These are phyloP conservation scores for Russula earlei DNA, from an alignment of 768 basidiomycete species.

Conservation along the genomic window DNA sequence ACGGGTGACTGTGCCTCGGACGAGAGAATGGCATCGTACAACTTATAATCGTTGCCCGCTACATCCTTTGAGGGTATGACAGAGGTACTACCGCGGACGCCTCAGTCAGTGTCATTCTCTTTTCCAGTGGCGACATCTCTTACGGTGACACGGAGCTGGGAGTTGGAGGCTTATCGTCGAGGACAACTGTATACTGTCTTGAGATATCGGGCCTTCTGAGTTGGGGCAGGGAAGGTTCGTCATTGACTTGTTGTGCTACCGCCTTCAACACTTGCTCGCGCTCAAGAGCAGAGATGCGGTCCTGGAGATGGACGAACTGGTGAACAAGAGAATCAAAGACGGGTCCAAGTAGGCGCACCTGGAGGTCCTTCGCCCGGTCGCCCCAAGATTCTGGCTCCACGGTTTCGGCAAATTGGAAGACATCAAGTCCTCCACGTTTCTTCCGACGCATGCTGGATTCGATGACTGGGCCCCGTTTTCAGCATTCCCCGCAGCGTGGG, in stretches of 20 bases:
- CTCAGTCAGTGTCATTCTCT: background rate
- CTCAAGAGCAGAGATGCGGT: slow-evolving; percentile 23
- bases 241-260: background rate
- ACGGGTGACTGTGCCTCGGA: slow-evolving; percentile 9
- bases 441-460: slow-evolving; percentile 52
- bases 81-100: slow-evolving; percentile 38
- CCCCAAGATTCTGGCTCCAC: slow-evolving; percentile 64
- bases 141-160: slow-evolving; percentile 25
- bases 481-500: slow-evolving; percentile 6
- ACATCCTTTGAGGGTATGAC: slow-evolving; percentile 45
- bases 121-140: background rate
- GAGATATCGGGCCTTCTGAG: slow-evolving; percentile 12
- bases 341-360: slow-evolving; percentile 36
- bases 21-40: slow-evolving; percentile 57
- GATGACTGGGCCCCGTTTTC: slow-evolving; percentile 38
- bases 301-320: slow-evolving; percentile 6
- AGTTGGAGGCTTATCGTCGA: background rate
- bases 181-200: slow-evolving; percentile 17
- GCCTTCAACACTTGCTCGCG: slow-evolving; percentile 16
- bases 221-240: background rate
- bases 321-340: background rate
- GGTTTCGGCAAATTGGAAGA: slow-evolving; percentile 77
- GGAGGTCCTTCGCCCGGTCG: slow-evolving; percentile 49
- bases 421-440: slow-evolving; percentile 41
- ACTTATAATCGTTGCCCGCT: slow-evolving; percentile 34